Base-by-base conservation (phyloP, 2,329 filamentous ascomycete species). In the Pochonia chlamydosporia region DNA sequence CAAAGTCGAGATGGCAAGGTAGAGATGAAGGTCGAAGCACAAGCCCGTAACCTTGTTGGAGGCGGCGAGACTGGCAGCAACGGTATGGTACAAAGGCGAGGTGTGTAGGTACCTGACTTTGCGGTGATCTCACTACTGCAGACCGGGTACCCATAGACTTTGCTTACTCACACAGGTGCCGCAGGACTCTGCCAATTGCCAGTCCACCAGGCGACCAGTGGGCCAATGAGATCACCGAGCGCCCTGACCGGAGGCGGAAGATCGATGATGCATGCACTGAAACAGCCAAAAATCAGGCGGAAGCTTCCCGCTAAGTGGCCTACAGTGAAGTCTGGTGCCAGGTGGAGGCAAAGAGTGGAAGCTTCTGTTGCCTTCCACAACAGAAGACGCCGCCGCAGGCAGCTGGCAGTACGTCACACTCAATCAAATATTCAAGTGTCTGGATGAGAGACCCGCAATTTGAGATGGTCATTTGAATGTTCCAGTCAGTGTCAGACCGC, bases 201-300 rank as follows among this genome's bases (percentile, higher is more conserved):
- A 43, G 24, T 42, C 39, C 39, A 43, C 39, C 53, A 56, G 58
- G 51, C 43, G 46, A 33, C 33, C 14, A 23, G 30, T 53, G 52
- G 47, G 56, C 65, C 65, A 69, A 69, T 69, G 59, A 62, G 56
- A 64, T 54, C 54, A 56, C 56, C 49, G 43, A 5, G 54, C 49
- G 54, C 54, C 55, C 50, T 58, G 53, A 37, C 35, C 42, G 55
- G 63, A 60, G 52, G 47, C 66, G 66, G 66, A 68, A 63, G 48
- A 69, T 66, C 53, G 47, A 62, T 67, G 54, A 56, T 65, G 53
- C 66, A 54, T 37, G 28, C 14, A 41, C 21, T 18, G 31, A 37
- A 47, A 31, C 10, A 6, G 31, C 8, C 31, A 42, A 30, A 50
- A 54, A 49, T n/a, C n/a, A n/a, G 54, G 58, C 40, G 35, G 44